Evolutionary conservation across 2,329 filamentous ascomycete species (phyloP), one percentile per base, ranked within the genome.

Genomic region (Ceratocystiopsis minuta): DNA sequence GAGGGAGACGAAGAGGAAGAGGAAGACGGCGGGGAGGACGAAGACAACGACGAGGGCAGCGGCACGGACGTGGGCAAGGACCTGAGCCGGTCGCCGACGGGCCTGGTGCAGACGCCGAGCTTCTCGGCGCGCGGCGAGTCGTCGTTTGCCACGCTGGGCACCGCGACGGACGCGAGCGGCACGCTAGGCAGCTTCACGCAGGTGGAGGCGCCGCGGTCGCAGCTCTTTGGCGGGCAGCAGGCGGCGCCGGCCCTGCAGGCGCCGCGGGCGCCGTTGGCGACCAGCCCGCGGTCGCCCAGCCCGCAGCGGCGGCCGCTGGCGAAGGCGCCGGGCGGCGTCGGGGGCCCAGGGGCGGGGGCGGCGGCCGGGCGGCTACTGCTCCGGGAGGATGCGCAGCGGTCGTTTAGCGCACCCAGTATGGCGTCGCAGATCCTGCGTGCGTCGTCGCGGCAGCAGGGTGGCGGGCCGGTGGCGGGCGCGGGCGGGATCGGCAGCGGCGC

Each of bases 211-310:
- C 58, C 57, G 45, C 51, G 60, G 15, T 55, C 56, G n/a, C 53
- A 61, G 3, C 55, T 75, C 6, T 78, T 77, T 55, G 72, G 70
- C 10, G n/a, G n/a, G n/a, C n/a, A n/a, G n/a, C 69, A 75, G 44
- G 62, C 63, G 20, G 4, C 4, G 16, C 70, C 72, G 0, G 47
- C 68, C 18, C 70, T 81, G 43, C 61, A 72, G 11, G 71, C 69
- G 32, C 63, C 70, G 18, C 65, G 57, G 31, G 64, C 55, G 28
- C 64, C 56, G 31, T 64, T 57, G 32, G 62, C 60, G 16, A 61
- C 64, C n/a, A 78, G 72, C 48, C 78, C 80, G 38, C 72, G 79
- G 33, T 84, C 80, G 11, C 80, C 81, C 2, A 86, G 80, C 48
- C 80, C 81, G 1, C 60, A 82, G 20, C 72, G 50, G 13, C 72